phyloP scores from a whole-genome alignment of 345 rosid species.

The Erysimum cheiranthoides region DNA sequence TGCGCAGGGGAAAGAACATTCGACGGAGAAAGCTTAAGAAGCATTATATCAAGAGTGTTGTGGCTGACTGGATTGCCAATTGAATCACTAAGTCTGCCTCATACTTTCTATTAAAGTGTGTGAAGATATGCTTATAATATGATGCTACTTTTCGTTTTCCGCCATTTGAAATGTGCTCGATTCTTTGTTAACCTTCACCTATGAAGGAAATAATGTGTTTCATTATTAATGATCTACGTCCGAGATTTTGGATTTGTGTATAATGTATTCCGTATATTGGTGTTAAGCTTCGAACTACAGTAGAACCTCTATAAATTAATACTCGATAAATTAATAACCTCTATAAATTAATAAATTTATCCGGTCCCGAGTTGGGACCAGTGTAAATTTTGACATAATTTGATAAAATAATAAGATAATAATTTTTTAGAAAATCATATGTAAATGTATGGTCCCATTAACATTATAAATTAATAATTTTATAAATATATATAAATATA shows the following conservation, averaged over 20 bases:
- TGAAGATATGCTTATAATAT: not conserved
- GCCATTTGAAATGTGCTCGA: not conserved
- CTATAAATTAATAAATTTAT: too few species aligned
- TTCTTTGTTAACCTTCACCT: too few species aligned
- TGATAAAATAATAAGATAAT: too few species aligned
- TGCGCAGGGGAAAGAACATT: slow-evolving; percentile 61
- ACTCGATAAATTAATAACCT: too few species aligned
- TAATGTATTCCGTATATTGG: not conserved
- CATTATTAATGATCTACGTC: not conserved
- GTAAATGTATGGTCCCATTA: too few species aligned
- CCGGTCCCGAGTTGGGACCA: too few species aligned
- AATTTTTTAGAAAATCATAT: too few species aligned
- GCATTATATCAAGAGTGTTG: slow-evolving; percentile 47
- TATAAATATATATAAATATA: too few species aligned
- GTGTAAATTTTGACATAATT: too few species aligned
- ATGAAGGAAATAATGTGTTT: not conserved
- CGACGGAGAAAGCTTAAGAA: slow-evolving; percentile 72
- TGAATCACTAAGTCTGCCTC: not conserved
- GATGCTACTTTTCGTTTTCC: not conserved
- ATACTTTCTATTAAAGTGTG: not conserved
- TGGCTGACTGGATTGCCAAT: slow-evolving; percentile 37
- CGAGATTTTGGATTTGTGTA: not conserved
- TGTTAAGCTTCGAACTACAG: too few species aligned
- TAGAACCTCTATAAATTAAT: too few species aligned
- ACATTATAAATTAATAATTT: too few species aligned